Conservation (phyloP, 768 basidiomycete species). For the Hebeloma cylindrosporum region DNA sequence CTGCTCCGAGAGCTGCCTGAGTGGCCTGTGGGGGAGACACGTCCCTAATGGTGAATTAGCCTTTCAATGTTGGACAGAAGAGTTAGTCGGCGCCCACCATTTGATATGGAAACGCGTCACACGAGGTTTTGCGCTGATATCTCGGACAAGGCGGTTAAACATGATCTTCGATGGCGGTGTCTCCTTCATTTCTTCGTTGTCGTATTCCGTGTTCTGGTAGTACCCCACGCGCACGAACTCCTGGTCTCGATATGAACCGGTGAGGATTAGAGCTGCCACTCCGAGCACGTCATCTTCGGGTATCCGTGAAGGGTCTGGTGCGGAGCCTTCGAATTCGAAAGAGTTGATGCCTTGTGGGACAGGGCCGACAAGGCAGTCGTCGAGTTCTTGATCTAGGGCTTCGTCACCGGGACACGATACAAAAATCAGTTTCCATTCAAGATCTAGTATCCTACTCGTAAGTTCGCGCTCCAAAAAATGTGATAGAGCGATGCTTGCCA, state of each 20-base stretch:
- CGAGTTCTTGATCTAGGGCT: constrained; percentile 94
- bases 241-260: constrained; percentile 93
- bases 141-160: constrained; percentile 80
- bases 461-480: neutral
- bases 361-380: constrained; percentile 96
- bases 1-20: constrained; percentile 25
- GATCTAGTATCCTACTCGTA: constrained; percentile 54
- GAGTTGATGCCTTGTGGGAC: constrained; percentile 96
- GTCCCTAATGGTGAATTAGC: constrained; percentile 48
- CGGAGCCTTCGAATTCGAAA: constrained; percentile 90
- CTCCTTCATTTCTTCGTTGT: constrained; percentile 88
- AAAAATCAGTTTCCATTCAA: constrained; percentile 98
- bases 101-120: constrained; percentile 93
- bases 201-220: constrained; percentile 99
- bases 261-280: constrained; percentile 95
- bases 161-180: constrained; percentile 64
- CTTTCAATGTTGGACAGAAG: neutral
- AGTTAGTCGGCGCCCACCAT: constrained; percentile 74
- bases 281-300: constrained; percentile 91
- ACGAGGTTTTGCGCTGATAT: constrained; percentile 87
- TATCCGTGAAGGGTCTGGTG: constrained; percentile 83
- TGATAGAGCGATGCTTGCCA: constrained; percentile 45
- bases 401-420: constrained; percentile 92
- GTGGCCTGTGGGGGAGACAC: constrained; percentile 45
- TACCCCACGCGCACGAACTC: constrained; percentile 99